These are phyloP conservation scores for Russula abietina DNA, from an alignment of 768 basidiomycete genomes.

Conservation along the genomic window DNA sequence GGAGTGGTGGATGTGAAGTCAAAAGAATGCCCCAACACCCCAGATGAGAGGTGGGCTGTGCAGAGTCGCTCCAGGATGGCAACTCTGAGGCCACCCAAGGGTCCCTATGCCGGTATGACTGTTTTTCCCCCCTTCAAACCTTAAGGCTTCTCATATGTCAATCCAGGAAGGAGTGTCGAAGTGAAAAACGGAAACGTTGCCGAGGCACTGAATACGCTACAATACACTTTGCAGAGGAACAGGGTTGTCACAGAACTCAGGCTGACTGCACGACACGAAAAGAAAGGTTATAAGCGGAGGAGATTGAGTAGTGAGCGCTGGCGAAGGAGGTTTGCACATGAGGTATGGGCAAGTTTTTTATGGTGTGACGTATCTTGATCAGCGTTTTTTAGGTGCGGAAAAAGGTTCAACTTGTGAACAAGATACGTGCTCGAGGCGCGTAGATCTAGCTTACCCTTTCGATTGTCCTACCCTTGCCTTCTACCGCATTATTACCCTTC, in stretches of 20 bases:
- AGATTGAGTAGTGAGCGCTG: slow-evolving; percentile 71
- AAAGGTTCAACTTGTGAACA: slow-evolving; percentile 74
- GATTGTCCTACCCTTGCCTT: slow-evolving; percentile 10
- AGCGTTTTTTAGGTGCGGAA: slow-evolving; percentile 59
- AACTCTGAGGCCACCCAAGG: not conserved
- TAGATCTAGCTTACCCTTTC: slow-evolving; percentile 32
- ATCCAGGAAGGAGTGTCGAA: slow-evolving; percentile 54
- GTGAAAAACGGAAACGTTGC: slow-evolving; percentile 42
- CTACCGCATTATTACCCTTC: slow-evolving; percentile 8
- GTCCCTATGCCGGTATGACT: slow-evolving; percentile 20
- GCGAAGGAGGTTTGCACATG: slow-evolving; percentile 72
- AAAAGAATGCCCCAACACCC: not conserved
- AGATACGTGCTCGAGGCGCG: slow-evolving; percentile 71
- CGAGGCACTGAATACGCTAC: slow-evolving; percentile 45
- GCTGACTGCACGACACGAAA: slow-evolving; percentile 62
- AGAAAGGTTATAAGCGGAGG: slow-evolving; percentile 73
- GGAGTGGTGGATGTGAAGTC: not conserved
- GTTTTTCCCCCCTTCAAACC: not conserved
- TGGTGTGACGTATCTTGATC: slow-evolving; percentile 21
- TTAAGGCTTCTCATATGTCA: slow-evolving; percentile 9
- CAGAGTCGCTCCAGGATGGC: slow-evolving; percentile 13
- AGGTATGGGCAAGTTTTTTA: slow-evolving; percentile 42
- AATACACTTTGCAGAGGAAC: slow-evolving; percentile 48
- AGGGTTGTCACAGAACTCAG: slow-evolving; percentile 47
- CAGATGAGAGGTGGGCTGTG: slow-evolving; percentile 13